A percentile compares a stretch with the other conserved stretches of the same genome.
These are phyloP conservation scores for Chaetomium fimeti DNA, from an alignment of 495 filamentous ascomycete genomes.

Conservation along the genomic window DNA sequence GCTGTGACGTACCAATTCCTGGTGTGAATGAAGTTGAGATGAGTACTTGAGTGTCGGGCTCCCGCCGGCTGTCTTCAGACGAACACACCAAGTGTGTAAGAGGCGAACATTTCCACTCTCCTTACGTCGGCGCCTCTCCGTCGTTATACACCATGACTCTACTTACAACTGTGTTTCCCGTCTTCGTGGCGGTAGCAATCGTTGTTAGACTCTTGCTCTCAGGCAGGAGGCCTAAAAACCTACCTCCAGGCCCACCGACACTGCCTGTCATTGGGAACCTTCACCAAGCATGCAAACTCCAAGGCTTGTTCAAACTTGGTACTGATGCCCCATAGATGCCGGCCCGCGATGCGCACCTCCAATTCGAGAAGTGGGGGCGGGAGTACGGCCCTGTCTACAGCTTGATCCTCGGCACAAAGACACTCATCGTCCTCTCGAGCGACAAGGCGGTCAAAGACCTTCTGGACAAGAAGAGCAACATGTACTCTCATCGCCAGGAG, in stretches of 20 bases:
- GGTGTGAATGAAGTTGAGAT: background rate
- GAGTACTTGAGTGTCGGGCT: background rate
- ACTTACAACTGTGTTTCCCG: constrained; percentile 25
- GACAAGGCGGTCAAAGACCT: constrained; percentile 43
- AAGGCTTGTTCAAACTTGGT: no score
- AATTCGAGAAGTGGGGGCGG: constrained; percentile 42
- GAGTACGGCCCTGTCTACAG: constrained; percentile 44
- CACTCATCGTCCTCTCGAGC: constrained; percentile 37
- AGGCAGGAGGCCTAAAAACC: constrained; percentile 34
- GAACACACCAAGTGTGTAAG: background rate
- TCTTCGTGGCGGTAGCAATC: constrained; percentile 30
- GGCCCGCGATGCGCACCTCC: constrained; percentile 34
- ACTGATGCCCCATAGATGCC: constrained; percentile 29
- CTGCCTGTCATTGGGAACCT: constrained; percentile 40
- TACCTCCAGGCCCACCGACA: constrained; percentile 39
- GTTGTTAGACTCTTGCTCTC: constrained; percentile 31
- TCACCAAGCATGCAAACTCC: constrained; percentile 28
- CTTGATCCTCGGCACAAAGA: constrained; percentile 43
- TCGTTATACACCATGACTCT: constrained; percentile 25
- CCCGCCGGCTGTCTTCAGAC: background rate
- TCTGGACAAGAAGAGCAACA: constrained; percentile 39
- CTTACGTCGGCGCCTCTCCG: no score
- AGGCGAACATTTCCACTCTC: background rate
- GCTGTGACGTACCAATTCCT: background rate
- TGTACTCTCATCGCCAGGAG: constrained; percentile 42